Base-by-base conservation (phyloP, 306 rosid genomes). In the Quercus gilva region DNA sequence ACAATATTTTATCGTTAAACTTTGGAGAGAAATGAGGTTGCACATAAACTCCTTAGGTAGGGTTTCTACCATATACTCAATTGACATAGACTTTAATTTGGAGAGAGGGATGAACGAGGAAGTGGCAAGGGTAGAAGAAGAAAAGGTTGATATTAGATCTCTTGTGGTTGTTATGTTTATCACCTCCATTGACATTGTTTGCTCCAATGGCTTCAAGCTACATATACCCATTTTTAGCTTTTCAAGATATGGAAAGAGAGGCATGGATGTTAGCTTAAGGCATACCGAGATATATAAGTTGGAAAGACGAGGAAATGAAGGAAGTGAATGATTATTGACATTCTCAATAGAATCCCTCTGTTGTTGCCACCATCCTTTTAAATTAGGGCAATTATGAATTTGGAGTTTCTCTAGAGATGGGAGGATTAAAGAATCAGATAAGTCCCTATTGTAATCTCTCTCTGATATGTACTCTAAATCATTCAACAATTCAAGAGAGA, bases 401-500 rank as follows among this genome's bases (percentile, higher is more conserved):
- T 10, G 14, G 17, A 49, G 53, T 49, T 49, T 13, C 53, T 49
- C 17, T 37, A 77, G 31, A 45, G 83, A 81, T 19, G 83, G 88
- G 57, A 81, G 80, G 76, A 80, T 71, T 26, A 4, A 61, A 61
- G 5, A 61, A 65, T 41, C 9, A 31, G 6, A 20, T 0, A 55
- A 25, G 0, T 15, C 9, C 6, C 12, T 11, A 49, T 13, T 49
- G 53, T 49, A 2, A 11, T 23, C 28, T 26, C 17, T 49, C 5
- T 65, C 74, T 60, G 31, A 49, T 69, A 84, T 63, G 69, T 80
- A 60, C 63, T 80, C 71, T 9, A 84, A 15, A 2, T 19, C 64
- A n/a, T 0, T 0, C 13, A 76, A 4, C 0, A 0, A 0, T 0
- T 0, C 0, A 18, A 81, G 15, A 0, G 0, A 0, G 12, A 81